Evolutionary conservation across 2,329 filamentous ascomycete species (phyloP).

Genomic region (Hypoxylon sp.): DNA sequence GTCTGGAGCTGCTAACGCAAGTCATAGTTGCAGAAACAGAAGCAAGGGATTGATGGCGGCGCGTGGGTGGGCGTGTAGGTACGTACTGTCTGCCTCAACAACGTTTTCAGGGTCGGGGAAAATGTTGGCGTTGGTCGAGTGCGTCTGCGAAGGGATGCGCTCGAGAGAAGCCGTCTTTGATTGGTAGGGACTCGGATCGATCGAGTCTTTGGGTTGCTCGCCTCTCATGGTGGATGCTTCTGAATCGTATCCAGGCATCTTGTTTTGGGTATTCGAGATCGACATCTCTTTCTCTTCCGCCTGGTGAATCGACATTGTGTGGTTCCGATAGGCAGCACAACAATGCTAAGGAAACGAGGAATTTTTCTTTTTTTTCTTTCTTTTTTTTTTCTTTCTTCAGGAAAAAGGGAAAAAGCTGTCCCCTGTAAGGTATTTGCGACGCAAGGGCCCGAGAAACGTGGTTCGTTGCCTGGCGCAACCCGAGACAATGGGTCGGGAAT

Average conservation of each 20-base stretch:
- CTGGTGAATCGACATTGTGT: no score
- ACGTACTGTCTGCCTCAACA: slow-evolving; percentile 36
- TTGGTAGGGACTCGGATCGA: slow-evolving; percentile 17
- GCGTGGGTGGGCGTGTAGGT: not conserved
- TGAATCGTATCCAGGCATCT: slow-evolving; percentile 36
- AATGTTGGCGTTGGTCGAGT: slow-evolving; percentile 30
- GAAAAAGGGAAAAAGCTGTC: no score
- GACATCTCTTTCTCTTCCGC: slow-evolving; percentile 3
- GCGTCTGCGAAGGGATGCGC: slow-evolving; percentile 42
- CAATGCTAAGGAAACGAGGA: no score
- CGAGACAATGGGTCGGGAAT: not conserved
- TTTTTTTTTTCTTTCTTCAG: no score
- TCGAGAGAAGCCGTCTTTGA: slow-evolving; percentile 33
- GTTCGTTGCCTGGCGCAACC: not conserved
- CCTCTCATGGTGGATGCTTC: slow-evolving; percentile 36
- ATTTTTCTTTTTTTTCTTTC: no score
- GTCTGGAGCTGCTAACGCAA: no score
- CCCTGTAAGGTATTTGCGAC: not conserved
- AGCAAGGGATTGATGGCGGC: not conserved
- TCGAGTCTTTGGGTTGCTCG: slow-evolving; percentile 30
- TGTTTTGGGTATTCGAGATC: slow-evolving; percentile 9
- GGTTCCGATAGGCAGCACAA: no score
- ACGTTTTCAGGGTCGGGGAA: slow-evolving; percentile 35
- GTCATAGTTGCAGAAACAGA: no score
- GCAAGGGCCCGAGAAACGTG: slow-evolving; percentile 1